Conservation (phyloP, 345 rosid genomes). For the Sonneratia caseolaris region DNA sequence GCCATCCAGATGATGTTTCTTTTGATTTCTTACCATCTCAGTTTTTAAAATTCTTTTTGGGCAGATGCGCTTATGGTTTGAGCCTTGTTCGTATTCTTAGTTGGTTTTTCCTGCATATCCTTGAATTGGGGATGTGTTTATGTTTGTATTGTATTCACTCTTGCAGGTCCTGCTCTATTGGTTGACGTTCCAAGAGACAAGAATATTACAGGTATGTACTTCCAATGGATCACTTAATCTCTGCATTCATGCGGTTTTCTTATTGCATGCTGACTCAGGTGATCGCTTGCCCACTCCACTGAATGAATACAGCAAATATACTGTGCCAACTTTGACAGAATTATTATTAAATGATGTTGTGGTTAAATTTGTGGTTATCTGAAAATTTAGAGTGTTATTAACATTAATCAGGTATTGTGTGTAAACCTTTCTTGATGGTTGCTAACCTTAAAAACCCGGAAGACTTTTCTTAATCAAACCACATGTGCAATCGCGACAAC, state of each 20-base stretch:
- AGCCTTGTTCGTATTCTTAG: not conserved
- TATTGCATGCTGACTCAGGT: not conserved
- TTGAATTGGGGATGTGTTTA: not conserved
- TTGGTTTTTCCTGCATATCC: not conserved
- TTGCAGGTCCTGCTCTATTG: slow-evolving; percentile 42
- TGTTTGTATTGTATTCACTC: not conserved
- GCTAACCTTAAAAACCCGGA: not conserved
- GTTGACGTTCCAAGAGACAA: slow-evolving; percentile 56
- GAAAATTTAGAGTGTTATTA: not conserved
- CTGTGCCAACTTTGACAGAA: not conserved
- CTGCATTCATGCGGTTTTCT: not conserved
- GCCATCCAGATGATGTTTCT: not conserved
- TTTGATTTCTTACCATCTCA: not conserved
- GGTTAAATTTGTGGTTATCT: not conserved
- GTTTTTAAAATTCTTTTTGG: not conserved
- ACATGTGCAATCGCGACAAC: not conserved
- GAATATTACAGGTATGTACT: slow-evolving; percentile 23
- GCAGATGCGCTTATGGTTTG: not conserved
- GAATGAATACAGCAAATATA: not conserved
- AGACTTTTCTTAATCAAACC: not conserved
- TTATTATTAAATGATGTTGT: not conserved
- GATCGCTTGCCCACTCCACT: not conserved
- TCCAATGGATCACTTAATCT: not conserved
- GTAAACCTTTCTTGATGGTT: not conserved
- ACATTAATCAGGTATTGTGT: not conserved